Evolutionary conservation across 305 asterid species (phyloP).

Genomic region (Fraxinus floribunda): DNA sequence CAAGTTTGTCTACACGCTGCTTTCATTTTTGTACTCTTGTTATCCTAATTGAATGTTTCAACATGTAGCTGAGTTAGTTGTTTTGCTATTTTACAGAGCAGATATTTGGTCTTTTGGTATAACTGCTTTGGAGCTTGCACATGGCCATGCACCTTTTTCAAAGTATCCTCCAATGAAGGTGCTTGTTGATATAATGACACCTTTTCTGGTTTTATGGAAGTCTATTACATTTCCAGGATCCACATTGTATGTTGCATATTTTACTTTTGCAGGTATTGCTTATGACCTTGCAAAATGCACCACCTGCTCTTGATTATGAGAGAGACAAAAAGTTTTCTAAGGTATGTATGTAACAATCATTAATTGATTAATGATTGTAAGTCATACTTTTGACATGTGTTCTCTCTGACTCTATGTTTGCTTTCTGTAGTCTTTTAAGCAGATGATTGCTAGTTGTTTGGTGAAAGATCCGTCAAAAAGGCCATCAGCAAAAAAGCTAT

Average conservation of each 20-base stretch:
- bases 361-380: not conserved
- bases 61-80: conserved; percentile 19
- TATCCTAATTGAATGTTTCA: conserved; percentile 17
- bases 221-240: not conserved
- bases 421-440: conserved; percentile 71
- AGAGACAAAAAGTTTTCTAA: conserved; percentile 89
- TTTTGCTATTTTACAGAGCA: conserved; percentile 56
- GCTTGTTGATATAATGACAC: conserved; percentile 10
- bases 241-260: conserved; percentile 16
- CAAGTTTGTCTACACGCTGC: conserved; percentile 59
- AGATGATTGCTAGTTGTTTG: conserved; percentile 96
- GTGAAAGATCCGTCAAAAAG: conserved; percentile 94
- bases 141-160: conserved; percentile 98
- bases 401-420: conserved; percentile 20
- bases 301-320: conserved; percentile 98
- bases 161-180: conserved; percentile 99
- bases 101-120: conserved; percentile 99
- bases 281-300: conserved; percentile 99
- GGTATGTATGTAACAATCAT: conserved; percentile 45
- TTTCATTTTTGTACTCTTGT: conserved; percentile 14
- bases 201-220: conserved; percentile 3
- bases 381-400: conserved; percentile 19
- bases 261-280: conserved; percentile 67
- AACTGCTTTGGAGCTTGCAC: conserved; percentile 99
- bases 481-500: conserved; percentile 80